phyloP scores from a whole-genome alignment of 108 stramenopile genomes.

The Nannochloropsis salina region DNA sequence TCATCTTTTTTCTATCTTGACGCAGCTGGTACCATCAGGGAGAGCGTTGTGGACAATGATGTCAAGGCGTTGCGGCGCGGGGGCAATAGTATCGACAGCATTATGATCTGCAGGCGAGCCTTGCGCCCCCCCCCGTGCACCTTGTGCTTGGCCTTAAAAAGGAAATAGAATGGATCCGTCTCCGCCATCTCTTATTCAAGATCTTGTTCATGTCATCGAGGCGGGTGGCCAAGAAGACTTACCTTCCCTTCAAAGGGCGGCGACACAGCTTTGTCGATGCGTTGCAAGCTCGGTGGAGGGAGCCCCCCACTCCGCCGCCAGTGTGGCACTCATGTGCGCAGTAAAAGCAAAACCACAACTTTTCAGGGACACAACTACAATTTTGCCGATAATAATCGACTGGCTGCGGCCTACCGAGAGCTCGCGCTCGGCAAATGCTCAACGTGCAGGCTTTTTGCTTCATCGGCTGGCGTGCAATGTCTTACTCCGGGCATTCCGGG shows the following conservation, averaged over 20 bases:
- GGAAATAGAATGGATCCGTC: background rate
- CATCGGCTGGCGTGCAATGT: conserved; percentile 2
- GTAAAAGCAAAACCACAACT: background rate
- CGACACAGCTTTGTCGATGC: conserved; percentile 20
- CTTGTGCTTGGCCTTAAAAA: too few species aligned
- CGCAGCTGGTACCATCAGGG: too few species aligned
- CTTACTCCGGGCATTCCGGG: background rate
- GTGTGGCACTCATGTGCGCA: background rate
- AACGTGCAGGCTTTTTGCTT: background rate
- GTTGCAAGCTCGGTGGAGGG: background rate
- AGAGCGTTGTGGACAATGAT: too few species aligned
- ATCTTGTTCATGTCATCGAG: background rate
- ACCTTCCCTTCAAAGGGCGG: background rate
- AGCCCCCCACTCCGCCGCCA: background rate
- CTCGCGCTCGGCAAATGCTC: background rate
- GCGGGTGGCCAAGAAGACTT: background rate
- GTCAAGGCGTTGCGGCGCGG: too few species aligned
- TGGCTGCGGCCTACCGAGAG: background rate
- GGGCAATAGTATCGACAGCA: too few species aligned
- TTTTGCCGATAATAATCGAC: background rate
- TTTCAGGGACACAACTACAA: background rate
- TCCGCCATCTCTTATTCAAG: background rate
- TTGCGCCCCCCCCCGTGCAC: too few species aligned
- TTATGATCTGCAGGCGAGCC: too few species aligned
- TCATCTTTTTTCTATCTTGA: too few species aligned